Percentiles rank a stretch among this genome's conserved stretches.
These are phyloP conservation scores for Exophiala viscosa DNA, from an alignment of 2,329 filamentous ascomycete species.

Conservation along the genomic window DNA sequence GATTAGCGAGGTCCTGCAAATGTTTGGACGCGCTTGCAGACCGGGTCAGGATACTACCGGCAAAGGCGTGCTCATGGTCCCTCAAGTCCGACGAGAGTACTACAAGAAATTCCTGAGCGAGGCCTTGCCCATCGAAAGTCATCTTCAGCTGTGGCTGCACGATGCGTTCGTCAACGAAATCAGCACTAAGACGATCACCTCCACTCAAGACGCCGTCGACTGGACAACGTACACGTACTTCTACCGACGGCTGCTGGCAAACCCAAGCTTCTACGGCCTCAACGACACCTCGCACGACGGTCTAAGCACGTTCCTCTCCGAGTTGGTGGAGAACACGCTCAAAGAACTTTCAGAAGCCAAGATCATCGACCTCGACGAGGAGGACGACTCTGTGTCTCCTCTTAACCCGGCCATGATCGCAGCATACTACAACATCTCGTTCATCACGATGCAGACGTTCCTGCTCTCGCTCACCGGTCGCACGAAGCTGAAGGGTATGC, in stretches of 20 bases:
- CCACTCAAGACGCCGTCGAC: conserved; percentile 93
- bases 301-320: conserved; percentile 89
- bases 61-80: conserved; percentile 94
- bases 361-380: conserved; percentile 92
- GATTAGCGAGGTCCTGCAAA: conserved; percentile 88
- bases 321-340: conserved; percentile 87
- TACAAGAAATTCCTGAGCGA: conserved; percentile 99
- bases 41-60: conserved; percentile 74
- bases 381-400: conserved; percentile 82
- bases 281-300: conserved; percentile 86
- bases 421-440: conserved; percentile 98
- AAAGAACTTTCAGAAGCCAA: conserved; percentile 88
- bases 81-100: conserved; percentile 89
- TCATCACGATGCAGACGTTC: conserved; percentile 99
- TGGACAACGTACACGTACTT: conserved; percentile 99
- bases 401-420: conserved; percentile 97
- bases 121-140: conserved; percentile 90
- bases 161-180: conserved; percentile 97
- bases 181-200: conserved; percentile 91
- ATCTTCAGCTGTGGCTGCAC: conserved; percentile 84
- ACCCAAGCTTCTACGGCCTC: conserved; percentile 93
- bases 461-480: conserved; percentile 80
- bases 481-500: conserved; percentile 92
- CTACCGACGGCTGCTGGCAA: conserved; percentile 88
- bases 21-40: conserved; percentile 91